Percentiles rank a stretch among this genome's conserved stretches.
Conservation (phyloP, 306 rosid species). For the Prunus dulcis region DNA sequence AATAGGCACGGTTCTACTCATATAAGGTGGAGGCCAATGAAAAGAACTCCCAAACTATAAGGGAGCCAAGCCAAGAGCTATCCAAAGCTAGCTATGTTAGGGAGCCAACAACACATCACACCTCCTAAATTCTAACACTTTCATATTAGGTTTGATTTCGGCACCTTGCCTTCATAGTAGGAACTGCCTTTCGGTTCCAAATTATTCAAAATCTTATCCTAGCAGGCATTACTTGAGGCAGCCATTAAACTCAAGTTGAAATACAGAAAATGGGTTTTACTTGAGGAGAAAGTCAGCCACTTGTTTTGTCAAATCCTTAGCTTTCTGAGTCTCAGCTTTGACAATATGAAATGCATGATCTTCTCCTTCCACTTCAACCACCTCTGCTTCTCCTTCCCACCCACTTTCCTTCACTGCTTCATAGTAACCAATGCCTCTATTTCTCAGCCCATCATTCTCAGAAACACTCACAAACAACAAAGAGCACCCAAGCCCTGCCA, state of each 20-base stretch:
- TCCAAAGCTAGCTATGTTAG: too few relatives aligned
- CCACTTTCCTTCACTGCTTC: constrained; percentile 24
- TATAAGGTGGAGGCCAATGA: too few relatives aligned
- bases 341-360: constrained; percentile 30
- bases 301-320: constrained; percentile 17
- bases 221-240: too few relatives aligned
- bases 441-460: constrained; percentile 22
- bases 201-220: too few relatives aligned
- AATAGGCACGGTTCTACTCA: too few relatives aligned
- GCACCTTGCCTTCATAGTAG: too few relatives aligned
- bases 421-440: constrained; percentile 17
- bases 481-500: constrained; percentile 26
- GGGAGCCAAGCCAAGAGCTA: too few relatives aligned
- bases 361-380: constrained; percentile 24
- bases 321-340: constrained; percentile 7
- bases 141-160: too few relatives aligned
- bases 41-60: too few relatives aligned
- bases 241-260: background rate
- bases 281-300: constrained; percentile 20
- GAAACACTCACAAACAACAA: constrained; percentile 27
- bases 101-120: too few relatives aligned
- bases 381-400: constrained; percentile 24
- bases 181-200: too few relatives aligned
- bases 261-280: background rate
- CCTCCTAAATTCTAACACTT: too few relatives aligned